Percentiles rank a stretch among this genome's conserved stretches.
Conservation (phyloP, 202 grass and related monocot species). For the Digitaria exilis region DNA sequence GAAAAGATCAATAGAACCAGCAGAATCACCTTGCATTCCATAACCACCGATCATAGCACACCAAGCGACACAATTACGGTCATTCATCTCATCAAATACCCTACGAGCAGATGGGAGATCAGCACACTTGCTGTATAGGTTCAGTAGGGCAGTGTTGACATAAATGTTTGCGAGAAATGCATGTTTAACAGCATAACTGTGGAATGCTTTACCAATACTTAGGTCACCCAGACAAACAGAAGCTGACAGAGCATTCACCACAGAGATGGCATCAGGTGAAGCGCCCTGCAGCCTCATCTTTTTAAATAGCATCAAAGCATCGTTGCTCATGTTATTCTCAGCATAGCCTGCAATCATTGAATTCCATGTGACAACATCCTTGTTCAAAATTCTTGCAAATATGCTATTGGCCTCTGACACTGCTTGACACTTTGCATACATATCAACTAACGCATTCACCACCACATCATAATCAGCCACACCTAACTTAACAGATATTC, state of each 20-base stretch:
- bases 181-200: conserved; percentile 51
- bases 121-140: conserved; percentile 70
- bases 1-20: conserved; percentile 55
- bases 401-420: conserved; percentile 44
- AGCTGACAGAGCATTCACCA: conserved; percentile 59
- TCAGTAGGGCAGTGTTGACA: conserved; percentile 64
- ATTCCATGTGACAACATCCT: conserved; percentile 72
- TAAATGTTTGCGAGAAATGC: conserved; percentile 57
- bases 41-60: conserved; percentile 66
- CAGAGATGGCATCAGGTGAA: conserved; percentile 61
- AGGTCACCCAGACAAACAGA: conserved; percentile 58
- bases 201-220: conserved; percentile 54
- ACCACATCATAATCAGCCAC: conserved; percentile 34
- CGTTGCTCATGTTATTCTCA: conserved; percentile 53
- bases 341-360: conserved; percentile 59
- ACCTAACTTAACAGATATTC: conserved; percentile 46
- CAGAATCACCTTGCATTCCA: conserved; percentile 68
- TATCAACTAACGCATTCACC: conserved; percentile 59
- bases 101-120: conserved; percentile 56
- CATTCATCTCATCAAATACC: conserved; percentile 50
- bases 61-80: conserved; percentile 63
- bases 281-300: conserved; percentile 47
- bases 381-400: conserved; percentile 50
- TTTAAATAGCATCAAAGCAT: conserved; percentile 59
- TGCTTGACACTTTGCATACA: conserved; percentile 64